Percentiles rank a stretch among this genome's conserved stretches.
phyloP scores from a whole-genome alignment of 176 grass and related monocot genomes.

The Tillandsia leiboldiana region DNA sequence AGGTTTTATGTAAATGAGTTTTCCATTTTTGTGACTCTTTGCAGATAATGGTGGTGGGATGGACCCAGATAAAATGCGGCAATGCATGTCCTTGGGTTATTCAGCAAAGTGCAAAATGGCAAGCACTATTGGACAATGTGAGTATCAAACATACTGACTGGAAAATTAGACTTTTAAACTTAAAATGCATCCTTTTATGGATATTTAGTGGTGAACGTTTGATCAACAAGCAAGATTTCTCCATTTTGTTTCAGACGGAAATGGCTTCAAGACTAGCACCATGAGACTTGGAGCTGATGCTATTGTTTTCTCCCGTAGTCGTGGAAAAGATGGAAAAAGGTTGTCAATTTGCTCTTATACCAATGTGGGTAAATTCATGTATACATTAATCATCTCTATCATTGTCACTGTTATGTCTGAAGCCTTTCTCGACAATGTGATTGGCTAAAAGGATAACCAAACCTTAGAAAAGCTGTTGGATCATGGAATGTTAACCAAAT shows the following conservation, averaged over 20 bases:
- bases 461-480: too few species aligned
- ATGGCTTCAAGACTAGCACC: constrained; percentile 99
- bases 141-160: constrained; percentile 14
- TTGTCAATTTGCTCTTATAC: constrained; percentile 25
- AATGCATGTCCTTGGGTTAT: constrained; percentile 98
- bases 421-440: not conserved
- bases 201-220: not conserved
- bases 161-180: not conserved
- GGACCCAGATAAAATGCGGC: constrained; percentile 94
- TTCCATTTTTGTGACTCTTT: not conserved
- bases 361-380: not conserved
- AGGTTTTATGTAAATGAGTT: not conserved
- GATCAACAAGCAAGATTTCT: not conserved
- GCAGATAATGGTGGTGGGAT: constrained; percentile 93
- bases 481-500: too few species aligned
- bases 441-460: not conserved
- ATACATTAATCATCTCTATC: not conserved
- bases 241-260: constrained; percentile 63
- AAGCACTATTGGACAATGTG: constrained; percentile 95
- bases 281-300: constrained; percentile 98
- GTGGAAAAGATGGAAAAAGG: constrained; percentile 60
- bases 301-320: constrained; percentile 83
- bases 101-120: constrained; percentile 75
- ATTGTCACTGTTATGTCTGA: not conserved
- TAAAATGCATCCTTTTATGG: not conserved